These are phyloP conservation scores for Sporisorium graminicola DNA, from an alignment of 1,284 basidiomycete species.

Conservation along the genomic window DNA sequence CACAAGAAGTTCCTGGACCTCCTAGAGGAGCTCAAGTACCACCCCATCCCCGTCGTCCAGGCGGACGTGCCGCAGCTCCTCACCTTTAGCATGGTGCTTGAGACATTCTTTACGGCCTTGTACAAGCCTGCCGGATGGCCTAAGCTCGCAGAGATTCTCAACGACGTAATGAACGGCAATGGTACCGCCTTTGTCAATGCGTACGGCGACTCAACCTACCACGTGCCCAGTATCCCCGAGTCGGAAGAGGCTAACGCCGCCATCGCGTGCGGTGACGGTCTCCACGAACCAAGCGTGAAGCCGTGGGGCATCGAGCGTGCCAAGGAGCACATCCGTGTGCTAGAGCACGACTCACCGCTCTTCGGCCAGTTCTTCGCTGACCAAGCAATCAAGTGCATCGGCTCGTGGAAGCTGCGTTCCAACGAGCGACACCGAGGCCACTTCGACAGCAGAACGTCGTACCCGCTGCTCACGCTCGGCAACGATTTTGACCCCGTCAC, in stretches of 20 bases:
- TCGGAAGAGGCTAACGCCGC: constrained; percentile 33
- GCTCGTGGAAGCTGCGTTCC: constrained; percentile 44
- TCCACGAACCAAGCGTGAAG: constrained; percentile 17
- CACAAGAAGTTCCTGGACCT: constrained; percentile 38
- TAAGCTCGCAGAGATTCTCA: constrained; percentile 40
- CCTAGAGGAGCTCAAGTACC: constrained; percentile 43
- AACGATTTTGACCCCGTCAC: constrained; percentile 61
- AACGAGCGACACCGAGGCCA: constrained; percentile 50
- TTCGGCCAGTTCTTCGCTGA: constrained; percentile 48
- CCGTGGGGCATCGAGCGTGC: constrained; percentile 36
- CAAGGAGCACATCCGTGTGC: constrained; percentile 26
- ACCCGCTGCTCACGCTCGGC: constrained; percentile 49
- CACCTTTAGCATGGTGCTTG: constrained; percentile 45
- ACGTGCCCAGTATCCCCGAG: constrained; percentile 26
- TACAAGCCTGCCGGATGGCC: constrained; percentile 51
- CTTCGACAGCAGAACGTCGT: constrained; percentile 48
- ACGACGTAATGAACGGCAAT: constrained; percentile 45
- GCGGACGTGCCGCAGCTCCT: constrained; percentile 49
- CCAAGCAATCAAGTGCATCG: constrained; percentile 32
- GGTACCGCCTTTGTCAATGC: constrained; percentile 41
- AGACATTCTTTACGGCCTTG: constrained; percentile 32
- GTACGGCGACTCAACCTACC: constrained; percentile 39
- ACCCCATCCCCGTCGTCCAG: constrained; percentile 38
- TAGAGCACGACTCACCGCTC: constrained; percentile 41
- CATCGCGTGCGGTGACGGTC: constrained; percentile 48